Percentiles rank a stretch among this genome's conserved stretches.
phyloP scores from a whole-genome alignment of 2,329 filamentous ascomycete species.

The Fusarium sp. region DNA sequence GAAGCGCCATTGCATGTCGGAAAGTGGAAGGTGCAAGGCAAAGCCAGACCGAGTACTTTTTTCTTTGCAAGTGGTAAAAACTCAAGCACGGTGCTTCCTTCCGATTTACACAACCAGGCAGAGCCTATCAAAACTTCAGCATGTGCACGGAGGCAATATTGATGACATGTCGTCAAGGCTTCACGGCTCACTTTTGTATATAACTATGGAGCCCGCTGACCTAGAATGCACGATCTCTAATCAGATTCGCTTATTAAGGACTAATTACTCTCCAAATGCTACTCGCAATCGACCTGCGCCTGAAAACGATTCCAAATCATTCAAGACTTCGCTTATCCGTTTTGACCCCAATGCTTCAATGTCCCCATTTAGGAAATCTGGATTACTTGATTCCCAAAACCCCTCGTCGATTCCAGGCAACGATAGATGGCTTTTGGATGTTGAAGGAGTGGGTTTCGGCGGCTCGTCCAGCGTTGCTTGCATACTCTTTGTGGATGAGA shows the following conservation, averaged over 20 bases:
- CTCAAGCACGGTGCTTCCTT: neutral
- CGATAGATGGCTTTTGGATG: constrained; percentile 25
- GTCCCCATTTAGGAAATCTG: constrained; percentile 6
- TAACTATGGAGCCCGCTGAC: neutral
- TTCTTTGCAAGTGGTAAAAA: neutral
- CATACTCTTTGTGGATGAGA: constrained; percentile 25
- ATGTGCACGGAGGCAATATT: neutral
- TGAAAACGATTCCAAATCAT: constrained; percentile 43
- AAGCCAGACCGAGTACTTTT: neutral
- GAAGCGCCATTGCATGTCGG: neutral
- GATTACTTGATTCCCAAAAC: neutral
- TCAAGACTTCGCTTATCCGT: constrained; percentile 39
- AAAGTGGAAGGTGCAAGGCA: neutral
- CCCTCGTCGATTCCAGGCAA: constrained; percentile 23
- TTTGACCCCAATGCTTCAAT: constrained; percentile 23
- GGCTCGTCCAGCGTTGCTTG: constrained; percentile 13
- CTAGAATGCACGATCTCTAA: neutral
- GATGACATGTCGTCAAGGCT: neutral
- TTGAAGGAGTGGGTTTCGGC: neutral
- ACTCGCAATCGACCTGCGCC: constrained; percentile 31
- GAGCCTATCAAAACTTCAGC: neutral
- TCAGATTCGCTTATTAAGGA: neutral
- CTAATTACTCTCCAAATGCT: neutral
- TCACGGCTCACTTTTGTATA: neutral
- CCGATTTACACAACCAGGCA: neutral